Evolutionary conservation across 148 eudicot genomes (phyloP), one percentile per base, ranked within the genome.

Genomic region (Talinum fruticosum): DNA sequence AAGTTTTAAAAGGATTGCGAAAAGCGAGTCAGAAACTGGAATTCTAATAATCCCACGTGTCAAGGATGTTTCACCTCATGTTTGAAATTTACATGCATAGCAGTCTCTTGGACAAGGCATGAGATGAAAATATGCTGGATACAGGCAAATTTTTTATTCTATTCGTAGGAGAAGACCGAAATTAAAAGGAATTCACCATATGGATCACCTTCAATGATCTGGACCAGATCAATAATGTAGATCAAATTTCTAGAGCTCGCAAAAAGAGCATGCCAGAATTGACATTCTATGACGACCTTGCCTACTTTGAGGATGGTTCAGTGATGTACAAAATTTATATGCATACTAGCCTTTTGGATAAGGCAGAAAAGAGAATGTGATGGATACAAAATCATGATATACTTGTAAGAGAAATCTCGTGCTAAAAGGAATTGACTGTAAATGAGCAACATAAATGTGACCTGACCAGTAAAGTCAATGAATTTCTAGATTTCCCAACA

Each of bases 11-110:
- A 34, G 41, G 38, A 72, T 24, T 47, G 36, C 35, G 51, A 74
- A 54, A 30, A 15, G 30, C 76, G 45, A 41, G 16, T 37, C 53
- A 74, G 29, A 53, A 13, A 26, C 61, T 21, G 74, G 76, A 76
- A 62, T 12, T 23, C n/a, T 8, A 57, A 28, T 26, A 18, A 35
- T 26, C 29, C 16, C 26, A 34, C 6, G 61, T n/a, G 5, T 57
- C 28, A 4, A 57, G 26, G 28, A n/a, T 57, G 64, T n/a, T n/a
- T 57, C 21, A 65, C 32, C 13, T 44, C 15, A 28, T 61, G 66
- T 19, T 10, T 15, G 72, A 54, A 68, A 13, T 18, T 75, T 1
- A 37, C 41, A 61, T 33, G 34, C 35, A 26, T 41, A 34, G 23
- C 33, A 28, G 24, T 29, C 53, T 70, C 30, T 57, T 41, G 44